phyloP scores from a whole-genome alignment of 106 monocot species.

The Gastrodia elata region DNA sequence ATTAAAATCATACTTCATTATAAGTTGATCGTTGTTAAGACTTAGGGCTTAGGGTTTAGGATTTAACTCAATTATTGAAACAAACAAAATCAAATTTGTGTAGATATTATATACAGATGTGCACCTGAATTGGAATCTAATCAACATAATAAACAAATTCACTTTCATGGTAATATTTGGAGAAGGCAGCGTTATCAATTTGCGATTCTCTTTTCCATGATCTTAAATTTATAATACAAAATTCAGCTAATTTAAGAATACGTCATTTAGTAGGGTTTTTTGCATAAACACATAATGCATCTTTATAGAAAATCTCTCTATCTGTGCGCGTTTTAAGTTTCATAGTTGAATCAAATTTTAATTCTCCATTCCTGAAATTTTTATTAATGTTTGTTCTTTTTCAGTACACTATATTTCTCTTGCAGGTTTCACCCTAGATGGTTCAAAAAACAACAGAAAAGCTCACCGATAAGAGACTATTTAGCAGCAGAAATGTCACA shows the following conservation, averaged over 20 bases:
- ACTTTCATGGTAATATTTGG: too few species aligned
- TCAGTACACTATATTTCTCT: neutral
- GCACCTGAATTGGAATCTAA: too few species aligned
- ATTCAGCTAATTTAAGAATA: too few species aligned
- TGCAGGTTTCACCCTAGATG: neutral
- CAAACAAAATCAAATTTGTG: too few species aligned
- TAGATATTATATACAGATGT: too few species aligned
- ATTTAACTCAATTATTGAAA: too few species aligned
- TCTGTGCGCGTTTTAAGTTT: neutral
- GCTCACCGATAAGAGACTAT: neutral
- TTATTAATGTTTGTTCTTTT: neutral
- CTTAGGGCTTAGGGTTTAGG: too few species aligned
- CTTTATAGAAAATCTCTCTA: neutral
- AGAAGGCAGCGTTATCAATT: too few species aligned
- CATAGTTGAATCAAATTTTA: neutral
- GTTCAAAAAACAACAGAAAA: constrained; percentile 5
- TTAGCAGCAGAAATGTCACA: neutral
- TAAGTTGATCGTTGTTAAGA: too few species aligned
- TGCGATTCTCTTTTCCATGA: neutral
- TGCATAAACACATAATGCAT: neutral
- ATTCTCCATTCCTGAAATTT: neutral
- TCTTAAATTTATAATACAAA: neutral
- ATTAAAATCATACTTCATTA: too few species aligned
- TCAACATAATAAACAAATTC: too few species aligned
- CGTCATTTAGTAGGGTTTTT: too few species aligned